These are phyloP conservation scores for Myxozyma sirexii DNA, from an alignment of 805 yeast genomes.

Conservation along the genomic window DNA sequence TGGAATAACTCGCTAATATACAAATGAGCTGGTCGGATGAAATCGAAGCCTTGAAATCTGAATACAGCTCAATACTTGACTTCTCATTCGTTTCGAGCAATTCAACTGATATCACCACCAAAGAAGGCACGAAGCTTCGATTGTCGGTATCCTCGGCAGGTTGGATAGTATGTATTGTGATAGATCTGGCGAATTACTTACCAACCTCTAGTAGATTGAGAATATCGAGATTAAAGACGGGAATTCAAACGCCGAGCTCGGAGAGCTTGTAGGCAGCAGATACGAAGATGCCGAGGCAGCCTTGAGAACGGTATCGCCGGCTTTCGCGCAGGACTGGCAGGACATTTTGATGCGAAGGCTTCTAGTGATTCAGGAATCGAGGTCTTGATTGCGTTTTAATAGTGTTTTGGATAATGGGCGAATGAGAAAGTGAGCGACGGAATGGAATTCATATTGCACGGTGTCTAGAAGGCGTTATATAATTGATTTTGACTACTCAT, in stretches of 20 bases:
- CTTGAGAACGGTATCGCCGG: constrained; percentile 19
- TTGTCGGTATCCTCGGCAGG: constrained; percentile 24
- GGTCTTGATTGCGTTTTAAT: too few relatives aligned
- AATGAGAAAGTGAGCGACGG: too few relatives aligned
- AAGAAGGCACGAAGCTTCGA: constrained; percentile 14
- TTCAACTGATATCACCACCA: constrained; percentile 19
- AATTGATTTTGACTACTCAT: too few relatives aligned
- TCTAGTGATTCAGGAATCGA: neutral
- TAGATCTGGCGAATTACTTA: neutral
- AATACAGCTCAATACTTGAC: constrained; percentile 17
- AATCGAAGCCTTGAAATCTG: constrained; percentile 5
- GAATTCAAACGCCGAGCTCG: neutral
- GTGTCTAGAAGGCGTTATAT: too few relatives aligned
- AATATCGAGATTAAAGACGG: neutral
- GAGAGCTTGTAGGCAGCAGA: constrained; percentile 14
- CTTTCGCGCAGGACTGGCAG: constrained; percentile 28
- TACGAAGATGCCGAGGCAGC: constrained; percentile 24
- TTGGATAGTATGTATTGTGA: constrained; percentile 21
- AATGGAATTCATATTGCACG: too few relatives aligned
- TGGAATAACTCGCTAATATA: too few relatives aligned
- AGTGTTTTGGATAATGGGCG: too few relatives aligned
- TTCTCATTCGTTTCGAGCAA: neutral
- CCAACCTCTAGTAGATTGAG: constrained; percentile 6
- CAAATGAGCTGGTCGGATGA: neutral
- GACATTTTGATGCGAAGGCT: constrained; percentile 9